Base-by-base conservation (phyloP, 2,329 filamentous ascomycete species). In the Xylaria sp. region DNA sequence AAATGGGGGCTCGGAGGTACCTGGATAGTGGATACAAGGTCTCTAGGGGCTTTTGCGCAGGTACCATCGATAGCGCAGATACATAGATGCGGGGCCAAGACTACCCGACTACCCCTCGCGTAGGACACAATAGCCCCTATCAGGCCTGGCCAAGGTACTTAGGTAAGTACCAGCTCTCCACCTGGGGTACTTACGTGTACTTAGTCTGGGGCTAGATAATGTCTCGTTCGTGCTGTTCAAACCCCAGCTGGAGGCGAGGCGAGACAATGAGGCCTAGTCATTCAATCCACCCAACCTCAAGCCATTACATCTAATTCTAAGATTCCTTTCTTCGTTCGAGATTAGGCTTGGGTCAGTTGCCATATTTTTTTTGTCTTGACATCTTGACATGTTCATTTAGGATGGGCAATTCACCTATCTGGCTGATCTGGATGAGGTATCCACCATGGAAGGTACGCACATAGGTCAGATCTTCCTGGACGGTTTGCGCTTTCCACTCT, bases 11-110 rank as follows among this genome's bases (percentile, higher is more conserved):
- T 17, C 8, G 28, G 9, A 9, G 28, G 28, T 31, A 31, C 28
- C 28, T 31, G 28, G 9, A 4, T 33, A 17, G 55, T 49, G 60
- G 43, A 25, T n/a, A 47, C 52, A 6, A 64, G 17, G 61, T 64
- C 61, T 45, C 52, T n/a, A 4, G 12, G 25, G 35, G 43, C 47
- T 51, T n/a, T 25, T 14, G 43, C 57, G 28, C 17, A 64, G 49
- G 61, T 64, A 61, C 9, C 49, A 17, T 19, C 43, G 9, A 19
- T 31, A 17, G 46, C n/a, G 15, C 7, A 12, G 33, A 46, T 63
- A 63, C 45, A 19, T 61, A 28, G 38, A 49, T 37, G 57, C 25
- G 57, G 57, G 56, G 42, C 21, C 3, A n/a, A 28, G 3, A n/a
- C 17, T 19, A 31, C 19, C 35, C 35, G n/a, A 8, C 2, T 50